These are phyloP conservation scores for Stereocaulon alpinum DNA, from an alignment of 495 filamentous ascomycete genomes.

Conservation along the genomic window DNA sequence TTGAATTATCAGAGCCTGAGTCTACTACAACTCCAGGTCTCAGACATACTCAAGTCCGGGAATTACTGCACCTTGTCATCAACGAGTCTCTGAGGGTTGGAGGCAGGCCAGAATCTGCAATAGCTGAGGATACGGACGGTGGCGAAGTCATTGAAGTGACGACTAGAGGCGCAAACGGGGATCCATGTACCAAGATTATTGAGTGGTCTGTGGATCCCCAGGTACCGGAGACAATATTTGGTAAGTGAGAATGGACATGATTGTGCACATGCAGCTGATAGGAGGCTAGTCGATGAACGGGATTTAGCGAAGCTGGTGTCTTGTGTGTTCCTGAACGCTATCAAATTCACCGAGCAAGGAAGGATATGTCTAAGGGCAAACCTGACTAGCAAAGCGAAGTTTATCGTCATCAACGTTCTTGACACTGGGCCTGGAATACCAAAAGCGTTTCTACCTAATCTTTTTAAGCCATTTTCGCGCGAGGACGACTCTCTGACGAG, in stretches of 20 bases:
- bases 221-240: slow-evolving; percentile 56
- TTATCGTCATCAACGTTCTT: slow-evolving; percentile 50
- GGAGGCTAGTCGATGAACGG: slow-evolving; percentile 47
- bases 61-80: slow-evolving; percentile 56
- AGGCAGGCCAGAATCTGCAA: slow-evolving; percentile 61
- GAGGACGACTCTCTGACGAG: slow-evolving; percentile 65
- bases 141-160: slow-evolving; percentile 61
- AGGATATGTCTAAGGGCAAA: slow-evolving; percentile 50
- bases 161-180: slow-evolving; percentile 48
- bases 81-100: slow-evolving; percentile 61
- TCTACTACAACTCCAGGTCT: slow-evolving; percentile 38
- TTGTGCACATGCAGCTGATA: not conserved
- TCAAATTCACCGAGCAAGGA: slow-evolving; percentile 70
- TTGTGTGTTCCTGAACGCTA: slow-evolving; percentile 65
- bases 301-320: slow-evolving; percentile 66
- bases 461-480: slow-evolving; percentile 67
- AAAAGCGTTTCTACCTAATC: slow-evolving; percentile 52
- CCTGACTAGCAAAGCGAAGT: slow-evolving; percentile 39
- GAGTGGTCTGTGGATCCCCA: slow-evolving; percentile 55
- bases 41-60: slow-evolving; percentile 51
- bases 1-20: slow-evolving; percentile 33
- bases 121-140: slow-evolving; percentile 45
- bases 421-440: slow-evolving; percentile 71
- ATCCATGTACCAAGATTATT: slow-evolving; percentile 48
- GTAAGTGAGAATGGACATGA: slow-evolving; percentile 22